Percentiles rank a stretch among this genome's conserved stretches.
phyloP scores from a whole-genome alignment of 1,284 basidiomycete species.

The Anthracocystis walkeri region DNA sequence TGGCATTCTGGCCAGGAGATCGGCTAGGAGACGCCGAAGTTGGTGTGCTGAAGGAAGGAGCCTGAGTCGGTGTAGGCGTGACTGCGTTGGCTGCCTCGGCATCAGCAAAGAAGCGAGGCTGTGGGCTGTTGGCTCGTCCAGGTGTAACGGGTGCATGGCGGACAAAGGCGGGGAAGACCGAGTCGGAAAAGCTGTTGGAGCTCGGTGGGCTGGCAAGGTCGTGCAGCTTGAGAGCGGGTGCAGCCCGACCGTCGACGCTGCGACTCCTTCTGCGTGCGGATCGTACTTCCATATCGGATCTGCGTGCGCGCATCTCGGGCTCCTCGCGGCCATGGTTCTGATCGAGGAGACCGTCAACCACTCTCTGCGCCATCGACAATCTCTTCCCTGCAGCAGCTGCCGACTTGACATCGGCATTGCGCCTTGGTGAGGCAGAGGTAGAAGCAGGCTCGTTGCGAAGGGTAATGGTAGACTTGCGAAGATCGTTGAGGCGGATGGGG shows the following conservation, averaged over 20 bases:
- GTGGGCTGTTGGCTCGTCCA: slow-evolving; percentile 34
- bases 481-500: slow-evolving; percentile 30
- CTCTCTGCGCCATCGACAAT: slow-evolving; percentile 51
- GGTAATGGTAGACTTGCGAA: slow-evolving; percentile 39
- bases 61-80: slow-evolving; percentile 27
- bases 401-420: no score
- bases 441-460: slow-evolving; percentile 26
- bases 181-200: slow-evolving; percentile 46
- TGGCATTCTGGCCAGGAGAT: not conserved
- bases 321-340: slow-evolving; percentile 51
- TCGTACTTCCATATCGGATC: slow-evolving; percentile 35
- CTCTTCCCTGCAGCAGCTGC: slow-evolving; percentile 19
- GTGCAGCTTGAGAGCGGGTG: slow-evolving; percentile 16
- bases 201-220: slow-evolving; percentile 38
- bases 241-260: slow-evolving; percentile 39
- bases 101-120: slow-evolving; percentile 28
- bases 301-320: slow-evolving; percentile 44
- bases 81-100: slow-evolving; percentile 14
- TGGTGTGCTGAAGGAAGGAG: slow-evolving; percentile 12
- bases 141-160: slow-evolving; percentile 34
- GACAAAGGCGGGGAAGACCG: slow-evolving; percentile 51
- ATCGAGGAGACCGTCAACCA: slow-evolving; percentile 46
- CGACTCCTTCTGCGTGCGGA: slow-evolving; percentile 46
- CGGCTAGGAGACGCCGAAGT: slow-evolving; percentile 14
- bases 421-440: slow-evolving; percentile 7